Evolutionary conservation across 352 stramenopile genomes (phyloP), one percentile per base, ranked within the genome.

Genomic region (Phytophthora tentaculata): DNA sequence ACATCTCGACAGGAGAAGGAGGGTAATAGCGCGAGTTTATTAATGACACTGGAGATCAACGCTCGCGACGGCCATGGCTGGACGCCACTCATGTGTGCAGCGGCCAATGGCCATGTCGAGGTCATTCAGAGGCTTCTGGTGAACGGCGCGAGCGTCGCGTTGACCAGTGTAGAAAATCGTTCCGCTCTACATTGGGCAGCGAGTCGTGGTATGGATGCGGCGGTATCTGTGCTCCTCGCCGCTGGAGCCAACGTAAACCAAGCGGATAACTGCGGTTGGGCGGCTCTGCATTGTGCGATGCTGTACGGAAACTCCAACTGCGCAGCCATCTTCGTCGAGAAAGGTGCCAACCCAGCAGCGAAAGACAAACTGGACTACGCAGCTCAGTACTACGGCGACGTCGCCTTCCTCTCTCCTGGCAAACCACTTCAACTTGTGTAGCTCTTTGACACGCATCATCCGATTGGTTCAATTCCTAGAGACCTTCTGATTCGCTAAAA

Each of bases 161-260:
- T 83, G 16, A 45, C 72, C 1, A 91, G 67, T 24, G 61, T 52
- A 5, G 77, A 90, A 67, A 74, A 80, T 2, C 80, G 86, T 0
- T 88, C 84, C 1, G 83, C 84, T 9, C 29, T 94, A 10, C 86
- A 94, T 26, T 92, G 84, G 86, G 82, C 86, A 43, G 80, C 73
- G 1, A 74, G 63, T 26, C 74, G 86, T 23, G 79, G 77, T 0
- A 92, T 90, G 81, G 54, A 67, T 5, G 35, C 47, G 2, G 70
- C 64, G 10, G 58, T 81, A 17, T 26, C 28, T 0, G 54, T 67
- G 3, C 55, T 94, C 5, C 41, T 92, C 1, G 63, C 56, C 2
- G 64, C 67, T 3, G 79, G 79, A 2, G 72, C 72, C 19, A 61
- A 75, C 19, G 61, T 77, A 8, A 59, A 83, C 48, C 51, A 64